Evolutionary conservation across 2,329 filamentous ascomycete species (phyloP).

Genomic region (Pseudogymnoascus verrucosus): DNA sequence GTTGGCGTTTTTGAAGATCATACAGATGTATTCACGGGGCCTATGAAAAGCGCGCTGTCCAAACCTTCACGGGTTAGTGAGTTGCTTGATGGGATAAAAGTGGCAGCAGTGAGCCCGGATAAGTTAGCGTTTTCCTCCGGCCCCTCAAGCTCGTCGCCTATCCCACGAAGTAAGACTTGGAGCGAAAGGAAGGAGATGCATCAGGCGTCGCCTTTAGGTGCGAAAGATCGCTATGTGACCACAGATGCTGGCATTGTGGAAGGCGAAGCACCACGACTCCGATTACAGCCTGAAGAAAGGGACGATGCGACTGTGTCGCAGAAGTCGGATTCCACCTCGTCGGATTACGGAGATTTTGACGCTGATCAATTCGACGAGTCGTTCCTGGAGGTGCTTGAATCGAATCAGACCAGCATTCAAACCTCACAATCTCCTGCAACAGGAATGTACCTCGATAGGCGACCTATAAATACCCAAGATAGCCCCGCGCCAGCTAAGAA

Average conservation of each 20-base stretch:
- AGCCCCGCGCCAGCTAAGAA: not conserved
- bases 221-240: slow-evolving; percentile 32
- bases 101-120: slow-evolving; percentile 27
- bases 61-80: slow-evolving; percentile 48
- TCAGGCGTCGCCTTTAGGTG: slow-evolving; percentile 13
- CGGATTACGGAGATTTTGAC: slow-evolving; percentile 38
- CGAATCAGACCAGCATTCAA: slow-evolving; percentile 26
- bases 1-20: slow-evolving; percentile 38
- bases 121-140: not conserved
- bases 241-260: slow-evolving; percentile 39
- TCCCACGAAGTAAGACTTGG: not conserved
- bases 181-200: slow-evolving; percentile 1
- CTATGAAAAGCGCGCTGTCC: slow-evolving; percentile 40
- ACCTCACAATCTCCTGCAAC: slow-evolving; percentile 6
- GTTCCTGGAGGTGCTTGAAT: slow-evolving; percentile 46
- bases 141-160: slow-evolving; percentile 36
- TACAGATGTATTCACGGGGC: slow-evolving; percentile 26
- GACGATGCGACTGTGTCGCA: not conserved
- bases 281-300: slow-evolving; percentile 1
- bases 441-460: not conserved
- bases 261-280: slow-evolving; percentile 1
- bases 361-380: slow-evolving; percentile 38
- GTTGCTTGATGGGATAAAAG: slow-evolving; percentile 58
- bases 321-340: slow-evolving; percentile 14
- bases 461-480: not conserved